Evolutionary conservation across 805 yeast species (phyloP).

Genomic region (Kluyveromyces nonfermentans): DNA sequence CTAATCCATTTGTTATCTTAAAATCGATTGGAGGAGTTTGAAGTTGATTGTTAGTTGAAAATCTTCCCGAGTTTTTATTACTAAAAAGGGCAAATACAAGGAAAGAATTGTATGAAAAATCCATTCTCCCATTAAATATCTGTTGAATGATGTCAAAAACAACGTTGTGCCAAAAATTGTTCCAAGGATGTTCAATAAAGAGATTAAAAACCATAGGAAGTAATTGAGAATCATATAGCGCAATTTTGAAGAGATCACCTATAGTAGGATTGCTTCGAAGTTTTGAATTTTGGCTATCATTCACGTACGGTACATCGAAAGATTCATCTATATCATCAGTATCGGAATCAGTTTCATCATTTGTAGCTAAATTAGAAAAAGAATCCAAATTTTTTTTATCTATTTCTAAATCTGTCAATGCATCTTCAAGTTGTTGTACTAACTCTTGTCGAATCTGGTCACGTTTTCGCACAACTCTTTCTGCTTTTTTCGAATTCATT

Average conservation of each 20-base stretch:
- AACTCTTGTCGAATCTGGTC: conserved; percentile 57
- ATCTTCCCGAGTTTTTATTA: conserved; percentile 12
- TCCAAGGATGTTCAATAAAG: conserved; percentile 90
- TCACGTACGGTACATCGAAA: conserved; percentile 29
- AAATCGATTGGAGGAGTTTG: conserved; percentile 38
- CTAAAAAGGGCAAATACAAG: conserved; percentile 36
- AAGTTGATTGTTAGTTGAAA: conserved; percentile 5
- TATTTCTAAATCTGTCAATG: conserved; percentile 23
- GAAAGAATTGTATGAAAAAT: conserved; percentile 76
- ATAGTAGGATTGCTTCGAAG: conserved; percentile 56
- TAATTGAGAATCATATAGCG: conserved; percentile 64
- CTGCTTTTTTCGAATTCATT: conserved; percentile 68
- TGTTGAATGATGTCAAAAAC: conserved; percentile 96
- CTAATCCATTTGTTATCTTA: conserved; percentile 47
- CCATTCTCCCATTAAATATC: conserved; percentile 78
- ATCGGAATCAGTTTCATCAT: conserved; percentile 23
- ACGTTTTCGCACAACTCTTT: conserved; percentile 56
- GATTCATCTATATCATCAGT: conserved; percentile 28
- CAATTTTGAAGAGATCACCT: conserved; percentile 82
- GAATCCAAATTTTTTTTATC: conserved; percentile 6
- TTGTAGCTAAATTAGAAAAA: conserved; percentile 17
- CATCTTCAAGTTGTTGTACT: conserved; percentile 29
- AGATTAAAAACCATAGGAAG: conserved; percentile 58
- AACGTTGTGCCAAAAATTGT: conserved; percentile 92
- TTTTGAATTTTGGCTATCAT: conserved; percentile 31